Base-by-base conservation (phyloP, 2,329 filamentous ascomycete genomes). In the Nothophaeocryptopus gaeumannii region DNA sequence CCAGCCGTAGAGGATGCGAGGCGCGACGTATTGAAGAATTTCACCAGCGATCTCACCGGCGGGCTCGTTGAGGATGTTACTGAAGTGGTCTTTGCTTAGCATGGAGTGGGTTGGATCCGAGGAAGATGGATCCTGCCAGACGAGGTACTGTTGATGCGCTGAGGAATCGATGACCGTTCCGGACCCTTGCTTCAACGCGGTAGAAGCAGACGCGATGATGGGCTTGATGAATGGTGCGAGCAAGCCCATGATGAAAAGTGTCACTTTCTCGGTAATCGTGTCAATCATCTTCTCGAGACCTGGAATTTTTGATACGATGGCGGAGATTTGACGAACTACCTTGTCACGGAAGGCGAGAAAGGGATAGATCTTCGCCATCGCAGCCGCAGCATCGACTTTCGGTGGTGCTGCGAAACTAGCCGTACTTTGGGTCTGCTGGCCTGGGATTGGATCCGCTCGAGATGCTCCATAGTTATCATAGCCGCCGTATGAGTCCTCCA, bases 321-420 rank as follows among this genome's bases (percentile, higher is more conserved):
- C 81, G 64, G 84, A 89, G 69, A 99, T 90, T 35, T 85, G 81
- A 60, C 89, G 89, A 43, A 96, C 91, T 47, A 99, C 90, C 64
- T 86, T 93, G 74, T 99, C 93, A 52, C 92, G 82, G 76, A 97
- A 99, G 53, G 88, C 81, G 0, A 99, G 79, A 53, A 99, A 96
- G 1, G 93, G 93, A 64, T 97, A 97, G 58, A 99, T 96, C 71
- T 95, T 74, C 0, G 67, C 66, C 32, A 76, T 69, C 16, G 73
- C 62, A 35, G 58, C 70, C 15, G 52, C 52, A 7, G 57, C 52
- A 39, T 59, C 57, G 11, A 59, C 46, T 14, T 53, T 59, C 2
- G 57, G 57, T 29, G 57, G 57, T 9, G 55, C 50, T 46, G 60
- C 51, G 15, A 63, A 63, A 29, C 38, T 55, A 4, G 67, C 64